Evolutionary conservation across 495 filamentous ascomycete genomes (phyloP).

Genomic region (Penicillium soppii): DNA sequence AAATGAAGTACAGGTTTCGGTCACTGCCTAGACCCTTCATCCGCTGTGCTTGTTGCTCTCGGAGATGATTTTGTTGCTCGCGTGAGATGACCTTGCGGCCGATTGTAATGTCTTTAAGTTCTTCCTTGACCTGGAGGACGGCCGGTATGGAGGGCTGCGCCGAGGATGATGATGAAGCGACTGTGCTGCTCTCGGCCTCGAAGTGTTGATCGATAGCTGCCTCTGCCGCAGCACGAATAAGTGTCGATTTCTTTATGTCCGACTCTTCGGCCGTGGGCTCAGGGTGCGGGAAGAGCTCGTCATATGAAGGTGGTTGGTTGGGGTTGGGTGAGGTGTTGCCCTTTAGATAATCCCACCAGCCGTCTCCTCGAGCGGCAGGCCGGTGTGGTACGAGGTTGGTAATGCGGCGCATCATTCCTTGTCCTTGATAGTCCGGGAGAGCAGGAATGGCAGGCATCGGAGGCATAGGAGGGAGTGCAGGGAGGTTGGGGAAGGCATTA

Average conservation of each 20-base stretch:
- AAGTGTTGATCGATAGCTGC: slow-evolving; percentile 67
- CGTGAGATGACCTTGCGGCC: slow-evolving; percentile 54
- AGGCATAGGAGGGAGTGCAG: slow-evolving; percentile 56
- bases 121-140: slow-evolving; percentile 38
- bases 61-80: slow-evolving; percentile 71
- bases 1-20: slow-evolving; percentile 80
- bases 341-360: slow-evolving; percentile 69
- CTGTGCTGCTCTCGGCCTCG: slow-evolving; percentile 51
- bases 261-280: slow-evolving; percentile 40
- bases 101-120: slow-evolving; percentile 46
- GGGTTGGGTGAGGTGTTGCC: slow-evolving; percentile 45
- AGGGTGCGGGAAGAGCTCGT: slow-evolving; percentile 70
- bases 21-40: slow-evolving; percentile 74
- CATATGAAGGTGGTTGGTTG: slow-evolving; percentile 69
- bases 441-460: slow-evolving; percentile 60
- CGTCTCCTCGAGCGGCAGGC: slow-evolving; percentile 49
- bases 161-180: slow-evolving; percentile 12
- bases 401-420: slow-evolving; percentile 71
- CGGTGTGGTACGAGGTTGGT: slow-evolving; percentile 68
- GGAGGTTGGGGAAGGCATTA: slow-evolving; percentile 67
- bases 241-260: slow-evolving; percentile 61
- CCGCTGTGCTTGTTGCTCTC: slow-evolving; percentile 68
- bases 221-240: slow-evolving; percentile 62
- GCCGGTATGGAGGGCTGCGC: slow-evolving; percentile 18
- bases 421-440: slow-evolving; percentile 70